These are phyloP conservation scores for Microbotryomycetes sp. DNA, from an alignment of 1,284 basidiomycete genomes.

Conservation along the genomic window DNA sequence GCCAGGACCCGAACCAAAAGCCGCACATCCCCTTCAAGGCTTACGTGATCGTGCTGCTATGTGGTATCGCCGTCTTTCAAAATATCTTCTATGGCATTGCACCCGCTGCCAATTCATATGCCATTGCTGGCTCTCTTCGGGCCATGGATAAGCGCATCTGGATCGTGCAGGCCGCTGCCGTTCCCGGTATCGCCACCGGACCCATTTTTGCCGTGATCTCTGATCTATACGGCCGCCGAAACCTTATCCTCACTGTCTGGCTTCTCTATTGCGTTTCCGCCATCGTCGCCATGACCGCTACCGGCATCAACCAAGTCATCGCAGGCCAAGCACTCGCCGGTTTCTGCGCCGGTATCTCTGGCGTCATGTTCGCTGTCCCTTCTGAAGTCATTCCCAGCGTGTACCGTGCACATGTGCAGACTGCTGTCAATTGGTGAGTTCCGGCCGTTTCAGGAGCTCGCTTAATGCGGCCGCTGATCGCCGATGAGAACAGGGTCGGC, in stretches of 20 bases:
- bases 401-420: conserved; percentile 7
- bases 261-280: conserved; percentile 9
- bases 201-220: conserved; percentile 13
- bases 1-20: conserved; percentile 12
- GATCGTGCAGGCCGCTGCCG: conserved; percentile 10
- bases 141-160: conserved; percentile 12
- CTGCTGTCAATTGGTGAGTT: conserved; percentile 5
- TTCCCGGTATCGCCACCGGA: conserved; percentile 10
- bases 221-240: conserved; percentile 12
- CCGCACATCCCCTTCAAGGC: neutral
- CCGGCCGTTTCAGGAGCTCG: neutral
- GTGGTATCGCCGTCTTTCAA: conserved; percentile 2
- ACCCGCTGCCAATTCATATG: conserved; percentile 8
- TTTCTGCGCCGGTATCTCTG: conserved; percentile 5
- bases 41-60: conserved; percentile 1
- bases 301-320: conserved; percentile 5
- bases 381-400: conserved; percentile 4
- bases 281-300: conserved; percentile 14
- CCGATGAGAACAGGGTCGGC: neutral
- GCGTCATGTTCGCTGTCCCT: conserved; percentile 11
- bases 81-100: conserved; percentile 9
- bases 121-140: conserved; percentile 4
- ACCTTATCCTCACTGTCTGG: conserved; percentile 4
- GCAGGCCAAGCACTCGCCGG: conserved; percentile 4
- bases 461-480: neutral